Evolutionary conservation across 805 yeast species (phyloP), one percentile per base, ranked within the genome.

Genomic region (Sungouiozyma ichnusensis): DNA sequence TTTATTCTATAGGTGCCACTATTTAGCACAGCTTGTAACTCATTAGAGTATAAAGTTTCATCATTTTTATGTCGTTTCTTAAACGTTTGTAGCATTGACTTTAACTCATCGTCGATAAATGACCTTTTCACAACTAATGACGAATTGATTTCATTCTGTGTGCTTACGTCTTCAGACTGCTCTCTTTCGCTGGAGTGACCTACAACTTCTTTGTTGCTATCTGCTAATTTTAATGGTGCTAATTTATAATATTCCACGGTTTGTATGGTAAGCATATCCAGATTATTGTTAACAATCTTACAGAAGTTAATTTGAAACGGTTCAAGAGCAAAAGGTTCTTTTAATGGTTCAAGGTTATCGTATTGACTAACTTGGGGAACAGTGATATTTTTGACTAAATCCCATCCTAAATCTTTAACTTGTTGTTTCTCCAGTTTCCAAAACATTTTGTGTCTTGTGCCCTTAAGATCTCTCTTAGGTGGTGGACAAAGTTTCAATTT

Each of bases 101-200:
- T 18, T n/a, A 54, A 37, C 4, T 52, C 58, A 5, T 45, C 49
- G 36, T 57, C 58, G 8, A 54, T 40, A 33, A 49, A 48, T 1
- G 59, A 53, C 36, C 57, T 43, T 19, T 49, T 53, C n/a, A 49
- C 49, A 1, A 46, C 5, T 17, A 48, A 33, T 2, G 58, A 53
- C 3, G 51, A 43, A 35, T 47, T 48, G n/a, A 41, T 36, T 14
- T 35, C 13, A 4, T 11, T 5, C 5, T 11, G 3, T 9, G 36
- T 33, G 3, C 35, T 20, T 16, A 15, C 9, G 11, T 33, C 17
- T 6, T n/a, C 19, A n/a, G n/a, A n/a, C n/a, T n/a, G n/a, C n/a
- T n/a, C n/a, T n/a, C n/a, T n/a, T n/a, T n/a, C n/a, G n/a, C n/a
- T n/a, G n/a, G n/a, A n/a, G n/a, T n/a, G n/a, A n/a, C n/a, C n/a